A percentile compares a stretch with the other conserved stretches of the same genome.
These are phyloP conservation scores for Aspergillus novoparasiticus DNA, from an alignment of 2,329 filamentous ascomycete species.

Conservation along the genomic window DNA sequence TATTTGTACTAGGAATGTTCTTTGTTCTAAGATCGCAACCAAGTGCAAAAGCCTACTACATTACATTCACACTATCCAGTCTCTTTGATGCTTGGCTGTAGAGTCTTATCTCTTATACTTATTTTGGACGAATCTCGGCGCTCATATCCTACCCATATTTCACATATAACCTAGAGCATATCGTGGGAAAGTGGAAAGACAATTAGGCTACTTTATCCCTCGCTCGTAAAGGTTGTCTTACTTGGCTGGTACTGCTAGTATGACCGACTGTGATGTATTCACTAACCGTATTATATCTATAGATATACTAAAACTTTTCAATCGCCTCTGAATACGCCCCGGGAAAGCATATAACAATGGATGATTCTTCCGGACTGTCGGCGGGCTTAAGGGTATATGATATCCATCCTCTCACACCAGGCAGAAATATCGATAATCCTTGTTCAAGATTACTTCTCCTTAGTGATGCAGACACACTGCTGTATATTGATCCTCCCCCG, in stretches of 20 bases:
- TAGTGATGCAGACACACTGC: slow-evolving; percentile 39
- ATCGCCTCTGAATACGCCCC: not conserved
- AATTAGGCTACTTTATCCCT: not conserved
- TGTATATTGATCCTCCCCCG: slow-evolving; percentile 39
- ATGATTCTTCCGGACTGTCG: not conserved
- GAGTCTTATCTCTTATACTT: not conserved
- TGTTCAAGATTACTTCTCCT: slow-evolving; percentile 12
- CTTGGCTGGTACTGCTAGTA: not conserved
- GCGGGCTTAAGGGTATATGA: not conserved
- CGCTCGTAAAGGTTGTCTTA: not conserved
- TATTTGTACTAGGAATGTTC: not conserved
- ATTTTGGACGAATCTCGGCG: too few species aligned
- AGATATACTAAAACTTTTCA: not conserved
- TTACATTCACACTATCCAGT: not conserved
- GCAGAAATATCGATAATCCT: not conserved
- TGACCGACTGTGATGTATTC: not conserved
- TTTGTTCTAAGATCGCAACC: not conserved
- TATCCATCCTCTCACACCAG: not conserved
- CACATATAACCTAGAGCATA: not conserved
- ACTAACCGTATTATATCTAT: not conserved
- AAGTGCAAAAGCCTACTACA: not conserved
- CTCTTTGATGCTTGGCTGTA: not conserved
- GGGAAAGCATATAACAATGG: not conserved
- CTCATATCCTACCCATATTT: not conserved
- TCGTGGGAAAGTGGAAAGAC: not conserved